phyloP scores from a whole-genome alignment of 2,329 filamentous ascomycete species.

The Scorias spongiosa region DNA sequence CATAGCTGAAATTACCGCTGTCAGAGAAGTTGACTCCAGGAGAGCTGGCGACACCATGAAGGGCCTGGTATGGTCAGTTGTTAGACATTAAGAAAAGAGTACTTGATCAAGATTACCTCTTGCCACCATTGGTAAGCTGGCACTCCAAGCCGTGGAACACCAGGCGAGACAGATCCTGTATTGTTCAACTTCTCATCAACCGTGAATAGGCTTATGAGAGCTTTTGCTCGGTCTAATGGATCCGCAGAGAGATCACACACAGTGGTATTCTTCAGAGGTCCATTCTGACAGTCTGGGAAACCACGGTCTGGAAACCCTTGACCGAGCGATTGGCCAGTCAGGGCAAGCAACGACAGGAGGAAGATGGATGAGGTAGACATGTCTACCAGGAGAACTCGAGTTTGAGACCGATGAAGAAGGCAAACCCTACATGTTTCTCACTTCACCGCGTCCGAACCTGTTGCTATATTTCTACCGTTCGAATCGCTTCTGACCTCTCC shows the following conservation, averaged over 20 bases:
- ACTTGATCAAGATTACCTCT: conserved; percentile 23
- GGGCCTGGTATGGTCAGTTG: conserved; percentile 28
- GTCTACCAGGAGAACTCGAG: not conserved
- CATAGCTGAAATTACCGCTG: conserved; percentile 39
- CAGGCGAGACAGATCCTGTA: conserved; percentile 33
- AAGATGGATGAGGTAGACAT: not conserved
- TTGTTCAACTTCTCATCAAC: conserved; percentile 41
- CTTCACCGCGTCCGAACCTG: no score
- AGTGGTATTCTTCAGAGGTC: conserved; percentile 32
- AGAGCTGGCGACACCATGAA: conserved; percentile 44
- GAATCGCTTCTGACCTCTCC: no score
- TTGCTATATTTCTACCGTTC: no score
- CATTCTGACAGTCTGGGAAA: conserved; percentile 37
- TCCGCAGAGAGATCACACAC: conserved; percentile 34
- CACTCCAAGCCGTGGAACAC: conserved; percentile 41
- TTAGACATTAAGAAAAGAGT: conserved; percentile 32
- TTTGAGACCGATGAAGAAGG: no score
- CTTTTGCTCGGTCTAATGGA: conserved; percentile 20
- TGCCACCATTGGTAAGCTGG: conserved; percentile 47
- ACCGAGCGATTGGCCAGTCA: not conserved
- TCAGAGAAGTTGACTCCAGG: conserved; percentile 41
- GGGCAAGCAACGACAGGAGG: not conserved
- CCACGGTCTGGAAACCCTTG: conserved; percentile 1
- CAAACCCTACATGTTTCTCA: no score
- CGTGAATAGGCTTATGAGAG: conserved; percentile 35